These are phyloP conservation scores for Ophiostoma triangulosporum DNA, from an alignment of 2,329 filamentous ascomycete species.

Conservation along the genomic window DNA sequence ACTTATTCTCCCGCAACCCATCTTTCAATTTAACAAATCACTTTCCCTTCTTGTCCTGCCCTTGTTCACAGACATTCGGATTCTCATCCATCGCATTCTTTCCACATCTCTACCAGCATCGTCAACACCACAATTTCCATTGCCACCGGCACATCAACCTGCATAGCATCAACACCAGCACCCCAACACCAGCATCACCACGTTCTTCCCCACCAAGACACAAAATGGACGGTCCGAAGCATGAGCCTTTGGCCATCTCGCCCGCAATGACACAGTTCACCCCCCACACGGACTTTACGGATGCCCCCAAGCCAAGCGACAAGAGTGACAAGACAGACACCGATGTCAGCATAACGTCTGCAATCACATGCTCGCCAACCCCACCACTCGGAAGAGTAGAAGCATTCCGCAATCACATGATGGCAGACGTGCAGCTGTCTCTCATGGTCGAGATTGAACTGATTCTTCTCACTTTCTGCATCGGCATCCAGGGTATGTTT, in stretches of 20 bases:
- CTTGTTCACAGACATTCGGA: background rate
- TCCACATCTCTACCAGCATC: background rate
- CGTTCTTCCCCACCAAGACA: background rate
- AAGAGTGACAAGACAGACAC: background rate
- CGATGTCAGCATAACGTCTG: background rate
- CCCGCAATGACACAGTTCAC: background rate
- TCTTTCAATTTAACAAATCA: background rate
- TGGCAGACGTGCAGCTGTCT: constrained; percentile 23
- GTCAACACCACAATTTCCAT: background rate
- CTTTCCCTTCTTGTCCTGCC: background rate
- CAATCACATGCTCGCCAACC: background rate
- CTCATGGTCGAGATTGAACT: constrained; percentile 32
- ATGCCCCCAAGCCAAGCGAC: background rate
- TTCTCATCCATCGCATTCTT: background rate
- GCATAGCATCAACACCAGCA: too few relatives aligned
- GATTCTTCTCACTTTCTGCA: constrained; percentile 34
- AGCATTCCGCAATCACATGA: constrained; percentile 18
- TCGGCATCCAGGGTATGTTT: constrained; percentile 32
- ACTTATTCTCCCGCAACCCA: background rate
- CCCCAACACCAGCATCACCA: background rate
- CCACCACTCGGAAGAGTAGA: background rate
- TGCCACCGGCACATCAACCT: background rate
- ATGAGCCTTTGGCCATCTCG: background rate
- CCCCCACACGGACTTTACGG: background rate
- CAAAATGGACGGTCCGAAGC: background rate